Conservation (phyloP, 108 stramenopile species). For the Schizochytrium sp. region DNA sequence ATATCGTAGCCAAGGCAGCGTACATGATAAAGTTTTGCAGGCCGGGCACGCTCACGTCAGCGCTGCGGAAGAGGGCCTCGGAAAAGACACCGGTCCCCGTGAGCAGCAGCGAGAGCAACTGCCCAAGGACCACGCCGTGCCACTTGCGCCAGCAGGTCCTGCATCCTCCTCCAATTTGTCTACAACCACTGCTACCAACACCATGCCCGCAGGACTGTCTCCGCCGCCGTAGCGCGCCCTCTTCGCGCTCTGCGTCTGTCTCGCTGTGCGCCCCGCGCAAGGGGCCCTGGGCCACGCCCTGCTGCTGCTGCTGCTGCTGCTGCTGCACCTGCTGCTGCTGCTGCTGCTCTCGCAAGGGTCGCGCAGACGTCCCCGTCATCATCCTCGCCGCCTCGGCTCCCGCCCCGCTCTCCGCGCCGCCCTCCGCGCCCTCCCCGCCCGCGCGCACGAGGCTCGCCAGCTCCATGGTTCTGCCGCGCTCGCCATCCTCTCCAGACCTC, state of each 20-base stretch:
- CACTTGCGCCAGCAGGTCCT: not conserved
- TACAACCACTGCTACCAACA: too few relatives aligned
- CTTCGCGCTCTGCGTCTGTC: not conserved
- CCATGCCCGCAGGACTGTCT: not conserved
- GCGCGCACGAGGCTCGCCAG: too few relatives aligned
- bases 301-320: not conserved
- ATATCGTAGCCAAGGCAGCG: constrained; percentile 24
- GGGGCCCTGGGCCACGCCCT: not conserved
- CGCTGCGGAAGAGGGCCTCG: constrained; percentile 24
- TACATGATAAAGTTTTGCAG: constrained; percentile 42
- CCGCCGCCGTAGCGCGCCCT: not conserved
- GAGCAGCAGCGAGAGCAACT: constrained; percentile 43
- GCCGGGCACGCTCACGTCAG: constrained; percentile 35
- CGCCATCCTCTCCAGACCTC: too few relatives aligned
- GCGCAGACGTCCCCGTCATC: too few relatives aligned
- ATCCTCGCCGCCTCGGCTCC: too few relatives aligned
- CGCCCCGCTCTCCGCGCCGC: too few relatives aligned
- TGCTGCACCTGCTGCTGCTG: too few relatives aligned
- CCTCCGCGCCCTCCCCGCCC: too few relatives aligned
- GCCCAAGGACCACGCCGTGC: constrained; percentile 36
- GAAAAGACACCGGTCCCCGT: constrained; percentile 46
- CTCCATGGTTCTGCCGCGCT: too few relatives aligned
- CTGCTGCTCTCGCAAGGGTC: too few relatives aligned
- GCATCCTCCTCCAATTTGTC: not conserved
- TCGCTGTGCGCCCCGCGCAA: not conserved